phyloP scores from a whole-genome alignment of 1,139 yeast genomes.

The Scheffersomyces titani region DNA sequence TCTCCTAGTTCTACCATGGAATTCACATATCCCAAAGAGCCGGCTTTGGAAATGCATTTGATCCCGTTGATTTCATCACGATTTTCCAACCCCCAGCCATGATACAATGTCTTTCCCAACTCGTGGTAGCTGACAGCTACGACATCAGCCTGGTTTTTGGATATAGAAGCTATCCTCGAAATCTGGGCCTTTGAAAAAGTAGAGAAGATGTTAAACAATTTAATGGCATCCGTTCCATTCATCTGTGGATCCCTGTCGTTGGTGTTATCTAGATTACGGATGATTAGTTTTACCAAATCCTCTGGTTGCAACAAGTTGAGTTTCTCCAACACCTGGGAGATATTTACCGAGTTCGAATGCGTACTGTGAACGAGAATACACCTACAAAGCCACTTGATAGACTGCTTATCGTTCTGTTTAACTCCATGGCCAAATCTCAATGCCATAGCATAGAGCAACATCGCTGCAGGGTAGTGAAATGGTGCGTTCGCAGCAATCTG shows the following conservation, averaged over 20 bases:
- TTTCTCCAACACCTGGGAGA: constrained; percentile 18
- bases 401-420: constrained; percentile 54
- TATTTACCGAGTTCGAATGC: constrained; percentile 5
- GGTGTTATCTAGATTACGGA: constrained; percentile 21
- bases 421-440: constrained; percentile 73
- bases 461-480: constrained; percentile 58
- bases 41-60: constrained; percentile 64
- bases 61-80: constrained; percentile 62
- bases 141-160: constrained; percentile 30
- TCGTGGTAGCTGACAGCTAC: constrained; percentile 46
- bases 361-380: constrained; percentile 26
- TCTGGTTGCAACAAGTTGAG: constrained; percentile 30
- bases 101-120: constrained; percentile 59
- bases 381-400: constrained; percentile 62
- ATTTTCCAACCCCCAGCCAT: constrained; percentile 59
- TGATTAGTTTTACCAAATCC: constrained; percentile 31
- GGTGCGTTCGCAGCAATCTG: constrained; percentile 64
- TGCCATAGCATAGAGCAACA: constrained; percentile 71
- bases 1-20: constrained; percentile 75
- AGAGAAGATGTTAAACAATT: constrained; percentile 27
- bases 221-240: constrained; percentile 27
- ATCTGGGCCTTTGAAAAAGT: constrained; percentile 27
- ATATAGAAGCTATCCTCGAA: constrained; percentile 25
- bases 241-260: constrained; percentile 18
- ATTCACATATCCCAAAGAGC: constrained; percentile 66